Base-by-base conservation (phyloP, 2,329 filamentous ascomycete species). In the Basipetospora chlamydospora region DNA sequence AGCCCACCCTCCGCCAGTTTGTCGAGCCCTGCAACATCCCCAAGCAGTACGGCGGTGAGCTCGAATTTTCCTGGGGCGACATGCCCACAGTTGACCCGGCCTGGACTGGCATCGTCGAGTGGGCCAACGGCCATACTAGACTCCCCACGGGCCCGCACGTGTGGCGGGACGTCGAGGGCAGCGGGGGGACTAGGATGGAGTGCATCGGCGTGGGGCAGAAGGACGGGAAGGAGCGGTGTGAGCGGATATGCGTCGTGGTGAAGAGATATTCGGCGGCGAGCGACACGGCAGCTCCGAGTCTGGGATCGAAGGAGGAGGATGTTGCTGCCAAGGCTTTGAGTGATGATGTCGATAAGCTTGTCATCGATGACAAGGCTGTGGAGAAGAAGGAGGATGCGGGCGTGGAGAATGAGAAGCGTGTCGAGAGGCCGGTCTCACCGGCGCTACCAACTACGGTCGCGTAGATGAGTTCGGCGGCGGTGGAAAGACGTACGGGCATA, bases 1-100 rank as follows among this genome's bases (percentile, higher is more conserved):
- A 77, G 46, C 63, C 78, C 12, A 88, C 84, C 2, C 72, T 96
- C 18, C 71, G 77, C 44, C 66, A 73, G 38, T 95, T 88, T 59
- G 85, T 96, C 53, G 80, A 93, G 37, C 66, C 73, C 1, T 67
- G 72, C 37, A 83, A 88, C 56, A 87, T 96, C 43, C 88, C 88
- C 13, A 86, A 83, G 55, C 75, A 80, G 54, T 96, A 94, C 53
- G 88, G 88, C 41, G 88, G 88, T 30, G 70, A 84, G 44, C 70
- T 95, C 7, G 80, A 93, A 17, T 95, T 81, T 61, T 59, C 70
- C 34, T 95, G 81, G 60, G 85, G 84, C 38, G 73, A 83, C 42
- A 63, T 78, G 56, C 78, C 81, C 6, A 69, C 73, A 35, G 59
- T 87, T n/a, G 87, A 94, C 46, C 70, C 72, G 1, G 53, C 57